phyloP scores from a whole-genome alignment of 768 basidiomycete genomes.

The Astraeus odoratus region DNA sequence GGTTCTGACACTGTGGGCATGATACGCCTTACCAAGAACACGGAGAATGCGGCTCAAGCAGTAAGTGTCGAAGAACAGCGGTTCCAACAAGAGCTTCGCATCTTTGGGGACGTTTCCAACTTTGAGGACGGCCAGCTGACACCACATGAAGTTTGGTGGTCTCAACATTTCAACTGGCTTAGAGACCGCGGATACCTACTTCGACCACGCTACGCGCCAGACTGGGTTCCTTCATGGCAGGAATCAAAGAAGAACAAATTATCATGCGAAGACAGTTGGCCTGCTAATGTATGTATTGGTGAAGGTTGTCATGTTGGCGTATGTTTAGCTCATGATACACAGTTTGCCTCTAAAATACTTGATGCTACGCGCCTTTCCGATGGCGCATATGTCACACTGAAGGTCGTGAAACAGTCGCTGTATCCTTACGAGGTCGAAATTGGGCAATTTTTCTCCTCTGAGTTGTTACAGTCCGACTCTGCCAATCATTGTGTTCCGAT shows the following conservation, averaged over 20 bases:
- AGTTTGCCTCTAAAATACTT: slow-evolving; percentile 24
- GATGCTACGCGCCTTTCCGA: slow-evolving; percentile 23
- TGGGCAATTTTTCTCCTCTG: slow-evolving; percentile 7
- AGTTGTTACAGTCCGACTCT: neutral
- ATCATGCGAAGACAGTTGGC: slow-evolving; percentile 14
- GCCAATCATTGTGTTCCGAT: slow-evolving; percentile 20
- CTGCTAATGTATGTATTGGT: neutral
- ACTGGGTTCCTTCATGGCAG: slow-evolving; percentile 29
- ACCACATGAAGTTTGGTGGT: slow-evolving; percentile 11
- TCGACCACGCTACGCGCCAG: slow-evolving; percentile 27
- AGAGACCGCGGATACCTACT: slow-evolving; percentile 27
- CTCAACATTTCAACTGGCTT: slow-evolving; percentile 25
- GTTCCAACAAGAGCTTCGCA: neutral
- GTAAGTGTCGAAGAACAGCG: neutral
- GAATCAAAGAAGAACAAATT: neutral
- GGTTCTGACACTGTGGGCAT: no score
- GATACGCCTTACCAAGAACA: neutral
- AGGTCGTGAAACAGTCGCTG: slow-evolving; percentile 7
- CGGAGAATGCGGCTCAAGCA: neutral
- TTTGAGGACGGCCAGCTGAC: neutral
- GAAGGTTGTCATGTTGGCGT: neutral
- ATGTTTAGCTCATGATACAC: slow-evolving; percentile 26
- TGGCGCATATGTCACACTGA: slow-evolving; percentile 22
- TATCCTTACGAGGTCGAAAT: slow-evolving; percentile 16
- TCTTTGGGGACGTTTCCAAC: neutral